phyloP scores from a whole-genome alignment of 208 protist genomes.

The Crithidia expoeki region DNA sequence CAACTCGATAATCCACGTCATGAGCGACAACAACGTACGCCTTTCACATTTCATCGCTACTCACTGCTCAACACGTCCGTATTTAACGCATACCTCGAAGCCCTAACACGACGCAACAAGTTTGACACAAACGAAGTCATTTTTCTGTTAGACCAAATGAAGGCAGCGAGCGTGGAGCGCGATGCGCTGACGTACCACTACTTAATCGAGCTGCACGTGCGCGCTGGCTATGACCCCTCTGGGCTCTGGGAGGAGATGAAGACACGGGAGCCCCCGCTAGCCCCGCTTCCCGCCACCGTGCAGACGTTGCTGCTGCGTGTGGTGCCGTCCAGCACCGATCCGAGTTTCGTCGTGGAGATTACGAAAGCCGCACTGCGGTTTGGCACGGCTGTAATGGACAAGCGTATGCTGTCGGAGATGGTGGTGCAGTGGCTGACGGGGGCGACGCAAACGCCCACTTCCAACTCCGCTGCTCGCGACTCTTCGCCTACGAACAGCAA shows the following conservation, averaged over 20 bases:
- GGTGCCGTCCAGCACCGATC: constrained; percentile 57
- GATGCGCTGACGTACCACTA: constrained; percentile 84
- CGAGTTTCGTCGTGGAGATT: constrained; percentile 71
- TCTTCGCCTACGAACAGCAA: neutral
- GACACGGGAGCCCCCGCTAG: constrained; percentile 31
- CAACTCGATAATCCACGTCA: neutral
- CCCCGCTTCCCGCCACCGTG: constrained; percentile 70
- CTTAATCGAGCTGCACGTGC: constrained; percentile 81
- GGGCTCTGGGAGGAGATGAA: constrained; percentile 76
- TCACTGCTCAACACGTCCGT: constrained; percentile 38
- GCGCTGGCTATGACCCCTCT: constrained; percentile 64
- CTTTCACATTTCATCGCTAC: constrained; percentile 10
- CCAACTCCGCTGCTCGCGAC: neutral
- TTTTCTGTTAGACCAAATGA: constrained; percentile 72
- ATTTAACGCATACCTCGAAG: constrained; percentile 84
- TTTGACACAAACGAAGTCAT: constrained; percentile 60
- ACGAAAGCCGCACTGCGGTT: constrained; percentile 57
- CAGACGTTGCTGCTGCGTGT: constrained; percentile 68
- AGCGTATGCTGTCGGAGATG: constrained; percentile 63
- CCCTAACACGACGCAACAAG: constrained; percentile 64
- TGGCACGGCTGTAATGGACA: constrained; percentile 68
- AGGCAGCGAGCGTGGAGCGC: constrained; percentile 27
- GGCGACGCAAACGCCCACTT: neutral
- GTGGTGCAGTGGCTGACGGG: constrained; percentile 62
- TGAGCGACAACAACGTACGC: neutral